Percentiles rank a stretch among this genome's conserved stretches.
Conservation (phyloP, 1,139 yeast genomes). For the Geotrichum cucujoidarum region DNA sequence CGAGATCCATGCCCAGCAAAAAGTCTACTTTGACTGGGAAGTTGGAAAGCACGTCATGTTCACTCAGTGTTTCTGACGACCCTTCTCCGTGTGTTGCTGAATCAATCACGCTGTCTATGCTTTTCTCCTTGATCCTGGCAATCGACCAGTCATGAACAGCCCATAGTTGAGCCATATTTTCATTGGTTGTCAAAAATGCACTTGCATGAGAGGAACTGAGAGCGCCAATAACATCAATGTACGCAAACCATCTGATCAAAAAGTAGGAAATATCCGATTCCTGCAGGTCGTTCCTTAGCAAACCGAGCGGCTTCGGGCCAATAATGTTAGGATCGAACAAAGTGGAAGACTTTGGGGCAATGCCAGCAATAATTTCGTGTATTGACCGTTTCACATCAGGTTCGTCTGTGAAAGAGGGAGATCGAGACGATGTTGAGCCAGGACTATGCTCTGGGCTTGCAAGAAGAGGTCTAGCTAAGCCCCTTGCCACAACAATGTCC, state of each 20-base stretch:
- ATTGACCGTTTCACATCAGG: not conserved
- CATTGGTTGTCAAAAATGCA: constrained; percentile 29
- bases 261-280: constrained; percentile 52
- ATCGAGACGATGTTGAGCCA: not conserved
- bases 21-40: constrained; percentile 43
- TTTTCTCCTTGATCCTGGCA: constrained; percentile 16
- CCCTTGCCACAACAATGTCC: constrained; percentile 57
- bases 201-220: constrained; percentile 36
- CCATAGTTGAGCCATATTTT: constrained; percentile 29
- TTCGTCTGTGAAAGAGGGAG: not conserved
- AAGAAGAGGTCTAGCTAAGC: constrained; percentile 33
- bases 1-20: constrained; percentile 51
- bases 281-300: constrained; percentile 17
- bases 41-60: not conserved
- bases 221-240: constrained; percentile 64
- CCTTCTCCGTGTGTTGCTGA: constrained; percentile 21
- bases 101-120: not conserved
- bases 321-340: not conserved
- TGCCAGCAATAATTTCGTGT: not conserved
- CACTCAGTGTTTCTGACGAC: not conserved
- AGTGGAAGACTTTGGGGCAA: not conserved
- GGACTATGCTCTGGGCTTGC: not conserved
- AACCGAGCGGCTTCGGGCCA: constrained; percentile 30
- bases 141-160: constrained; percentile 26
- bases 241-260: constrained; percentile 66